phyloP scores from a whole-genome alignment of 1,284 basidiomycete genomes.

The Ceratorhiza oryzae-sativae region DNA sequence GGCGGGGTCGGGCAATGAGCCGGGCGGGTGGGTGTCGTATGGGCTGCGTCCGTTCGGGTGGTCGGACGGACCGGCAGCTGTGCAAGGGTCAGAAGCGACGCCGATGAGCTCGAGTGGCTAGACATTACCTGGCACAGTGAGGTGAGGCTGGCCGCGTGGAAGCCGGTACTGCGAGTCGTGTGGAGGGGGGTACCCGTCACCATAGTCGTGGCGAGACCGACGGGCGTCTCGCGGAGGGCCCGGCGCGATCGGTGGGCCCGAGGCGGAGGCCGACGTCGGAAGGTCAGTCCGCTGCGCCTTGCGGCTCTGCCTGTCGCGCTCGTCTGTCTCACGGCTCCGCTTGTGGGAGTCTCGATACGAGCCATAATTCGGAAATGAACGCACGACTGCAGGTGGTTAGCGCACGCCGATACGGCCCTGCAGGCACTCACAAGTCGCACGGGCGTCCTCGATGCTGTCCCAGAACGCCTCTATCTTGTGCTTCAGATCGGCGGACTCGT shows the following conservation, averaged over 20 bases:
- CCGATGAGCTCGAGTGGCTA: not conserved
- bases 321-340: constrained; percentile 31
- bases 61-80: constrained; percentile 17
- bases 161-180: constrained; percentile 35
- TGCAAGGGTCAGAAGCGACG: not conserved
- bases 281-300: constrained; percentile 20
- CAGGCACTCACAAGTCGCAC: constrained; percentile 26
- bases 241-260: not conserved
- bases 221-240: constrained; percentile 1
- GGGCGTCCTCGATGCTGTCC: constrained; percentile 27
- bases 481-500: constrained; percentile 18
- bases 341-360: constrained; percentile 17
- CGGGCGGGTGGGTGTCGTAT: constrained; percentile 34
- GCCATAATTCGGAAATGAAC: constrained; percentile 33
- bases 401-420: not conserved
- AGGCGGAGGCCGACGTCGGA: not conserved
- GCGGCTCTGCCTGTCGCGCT: constrained; percentile 27
- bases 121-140: constrained; percentile 27
- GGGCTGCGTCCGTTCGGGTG: constrained; percentile 34
- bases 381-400: constrained; percentile 29
- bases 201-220: constrained; percentile 7
- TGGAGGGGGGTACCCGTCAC: constrained; percentile 11
- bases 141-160: constrained; percentile 39
- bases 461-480: constrained; percentile 33
- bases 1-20: constrained; percentile 27